Conservation (phyloP, 495 filamentous ascomycete species). For the Sporormia fimetaria region DNA sequence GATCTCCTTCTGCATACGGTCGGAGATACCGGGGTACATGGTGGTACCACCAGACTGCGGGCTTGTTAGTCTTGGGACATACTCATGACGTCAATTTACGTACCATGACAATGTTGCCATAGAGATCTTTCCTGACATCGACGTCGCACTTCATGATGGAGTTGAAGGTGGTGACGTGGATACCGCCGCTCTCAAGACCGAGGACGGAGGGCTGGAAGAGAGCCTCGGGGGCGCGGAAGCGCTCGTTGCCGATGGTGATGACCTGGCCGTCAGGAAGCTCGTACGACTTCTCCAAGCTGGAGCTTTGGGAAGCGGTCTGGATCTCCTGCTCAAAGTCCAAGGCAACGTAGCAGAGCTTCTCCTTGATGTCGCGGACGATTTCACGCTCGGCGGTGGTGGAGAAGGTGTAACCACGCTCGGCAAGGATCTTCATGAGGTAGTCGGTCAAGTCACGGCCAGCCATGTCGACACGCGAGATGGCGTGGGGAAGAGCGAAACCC, state of each 20-base stretch:
- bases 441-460: constrained; percentile 99
- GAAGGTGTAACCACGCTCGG: constrained; percentile 98
- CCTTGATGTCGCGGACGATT: constrained; percentile 99
- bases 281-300: constrained; percentile 98
- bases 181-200: constrained; percentile 94
- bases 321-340: constrained; percentile 99
- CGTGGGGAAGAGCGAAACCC: constrained; percentile 98
- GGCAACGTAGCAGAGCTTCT: constrained; percentile 99
- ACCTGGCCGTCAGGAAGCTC: constrained; percentile 99
- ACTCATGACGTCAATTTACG: constrained; percentile 27
- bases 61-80: constrained; percentile 8
- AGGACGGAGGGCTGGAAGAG: constrained; percentile 98
- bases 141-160: constrained; percentile 99
- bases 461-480: constrained; percentile 99
- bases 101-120: constrained; percentile 99
- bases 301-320: constrained; percentile 97
- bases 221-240: constrained; percentile 98
- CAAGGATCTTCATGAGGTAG: constrained; percentile 99
- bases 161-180: constrained; percentile 99
- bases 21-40: constrained; percentile 99
- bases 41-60: constrained; percentile 90
- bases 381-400: constrained; percentile 99
- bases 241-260: constrained; percentile 99
- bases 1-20: constrained; percentile 99
- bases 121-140: constrained; percentile 98